These are phyloP conservation scores for Melastoma candidum DNA, from an alignment of 441 rosid genomes.

Conservation along the genomic window DNA sequence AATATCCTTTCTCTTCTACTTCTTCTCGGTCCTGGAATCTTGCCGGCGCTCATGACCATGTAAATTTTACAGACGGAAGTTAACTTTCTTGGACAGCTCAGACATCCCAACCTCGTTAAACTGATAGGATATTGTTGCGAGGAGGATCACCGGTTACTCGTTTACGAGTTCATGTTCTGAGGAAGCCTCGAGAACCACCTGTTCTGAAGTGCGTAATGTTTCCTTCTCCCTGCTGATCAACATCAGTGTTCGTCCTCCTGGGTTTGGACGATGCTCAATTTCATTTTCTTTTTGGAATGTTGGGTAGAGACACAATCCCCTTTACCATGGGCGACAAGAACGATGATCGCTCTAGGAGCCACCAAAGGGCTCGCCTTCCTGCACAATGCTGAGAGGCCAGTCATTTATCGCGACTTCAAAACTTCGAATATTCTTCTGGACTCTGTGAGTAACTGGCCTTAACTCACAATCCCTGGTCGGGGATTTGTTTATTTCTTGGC, in stretches of 20 bases:
- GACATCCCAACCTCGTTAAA: conserved; percentile 25
- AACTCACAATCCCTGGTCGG: conserved; percentile 2
- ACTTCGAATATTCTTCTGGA: conserved; percentile 93
- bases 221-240: neutral
- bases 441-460: conserved; percentile 45
- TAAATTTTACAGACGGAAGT: conserved; percentile 34
- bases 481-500: conserved; percentile 4
- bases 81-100: conserved; percentile 59
- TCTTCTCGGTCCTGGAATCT: neutral
- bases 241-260: neutral
- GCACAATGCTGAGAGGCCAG: conserved; percentile 94
- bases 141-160: conserved; percentile 21
- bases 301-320: conserved; percentile 66
- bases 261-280: neutral
- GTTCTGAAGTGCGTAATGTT: conserved; percentile 19
- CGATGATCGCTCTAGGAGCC: conserved; percentile 98
- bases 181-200: conserved; percentile 24
- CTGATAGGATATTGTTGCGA: conserved; percentile 24
- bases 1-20: neutral
- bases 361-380: conserved; percentile 98
- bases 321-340: conserved; percentile 78
- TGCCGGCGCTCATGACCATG: neutral
- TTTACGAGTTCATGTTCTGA: conserved; percentile 21
- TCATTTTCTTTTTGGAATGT: too few species aligned
- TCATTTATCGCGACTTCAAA: conserved; percentile 93